Conservation (phyloP, 2,329 filamentous ascomycete genomes). For the Alternaria solani region DNA sequence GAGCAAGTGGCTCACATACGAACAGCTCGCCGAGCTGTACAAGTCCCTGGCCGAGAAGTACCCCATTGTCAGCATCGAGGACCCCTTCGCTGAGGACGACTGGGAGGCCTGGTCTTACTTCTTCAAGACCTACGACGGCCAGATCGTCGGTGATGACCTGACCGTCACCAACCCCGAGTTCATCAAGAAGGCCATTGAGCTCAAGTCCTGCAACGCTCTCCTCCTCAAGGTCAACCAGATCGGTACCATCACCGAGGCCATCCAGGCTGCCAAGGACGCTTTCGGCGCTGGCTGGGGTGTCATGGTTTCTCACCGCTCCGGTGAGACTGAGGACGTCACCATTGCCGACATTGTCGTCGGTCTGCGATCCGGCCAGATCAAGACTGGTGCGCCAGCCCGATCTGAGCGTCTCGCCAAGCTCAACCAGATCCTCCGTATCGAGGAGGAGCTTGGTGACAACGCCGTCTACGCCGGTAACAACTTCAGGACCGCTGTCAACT, state of each 20-base stretch:
- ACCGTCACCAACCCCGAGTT: constrained; percentile 98
- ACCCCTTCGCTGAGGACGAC: constrained; percentile 99
- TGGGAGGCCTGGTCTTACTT: constrained; percentile 99
- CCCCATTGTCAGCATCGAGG: constrained; percentile 98
- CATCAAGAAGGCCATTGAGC: constrained; percentile 99
- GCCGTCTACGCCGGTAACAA: constrained; percentile 90
- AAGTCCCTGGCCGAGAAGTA: constrained; percentile 89
- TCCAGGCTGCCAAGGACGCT: constrained; percentile 98
- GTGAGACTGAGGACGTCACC: constrained; percentile 99
- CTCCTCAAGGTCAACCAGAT: constrained; percentile 99
- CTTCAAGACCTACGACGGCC: constrained; percentile 98
- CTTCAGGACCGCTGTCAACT: constrained; percentile 89
- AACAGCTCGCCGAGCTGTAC: constrained; percentile 94
- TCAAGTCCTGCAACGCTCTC: constrained; percentile 98
- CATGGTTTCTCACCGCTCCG: constrained; percentile 99
- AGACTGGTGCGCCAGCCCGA: constrained; percentile 70
- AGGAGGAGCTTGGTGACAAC: constrained; percentile 89
- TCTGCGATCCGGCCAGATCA: constrained; percentile 94
- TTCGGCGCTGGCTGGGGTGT: constrained; percentile 95
- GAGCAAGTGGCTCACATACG: constrained; percentile 98
- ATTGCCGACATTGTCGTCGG: constrained; percentile 98
- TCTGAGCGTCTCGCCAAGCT: constrained; percentile 99
- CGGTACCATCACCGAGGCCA: constrained; percentile 96
- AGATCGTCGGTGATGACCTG: constrained; percentile 98
- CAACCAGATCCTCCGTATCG: constrained; percentile 99